Conservation (phyloP, 1,284 basidiomycete genomes). For the Ustilago loliicola region DNA sequence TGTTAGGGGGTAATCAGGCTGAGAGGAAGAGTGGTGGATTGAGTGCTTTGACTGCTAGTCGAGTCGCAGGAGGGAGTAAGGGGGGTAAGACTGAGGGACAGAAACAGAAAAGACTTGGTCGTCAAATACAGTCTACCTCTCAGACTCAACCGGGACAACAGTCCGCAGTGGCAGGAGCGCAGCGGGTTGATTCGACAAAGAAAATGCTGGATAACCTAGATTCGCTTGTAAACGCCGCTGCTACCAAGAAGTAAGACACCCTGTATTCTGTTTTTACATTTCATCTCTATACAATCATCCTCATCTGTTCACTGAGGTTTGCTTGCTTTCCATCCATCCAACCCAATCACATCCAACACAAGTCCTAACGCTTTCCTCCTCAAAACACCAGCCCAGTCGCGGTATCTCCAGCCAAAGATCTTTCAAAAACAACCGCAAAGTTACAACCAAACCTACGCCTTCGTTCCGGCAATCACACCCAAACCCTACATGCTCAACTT, state of each 20-base stretch:
- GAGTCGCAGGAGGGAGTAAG: too few relatives aligned
- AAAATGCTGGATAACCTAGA: constrained; percentile 47
- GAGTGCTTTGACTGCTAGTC: background rate
- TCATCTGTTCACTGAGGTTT: too few relatives aligned
- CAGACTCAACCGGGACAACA: background rate
- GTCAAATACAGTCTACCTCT: constrained; percentile 4
- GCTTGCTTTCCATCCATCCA: too few relatives aligned
- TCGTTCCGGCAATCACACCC: too few relatives aligned
- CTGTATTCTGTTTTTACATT: background rate
- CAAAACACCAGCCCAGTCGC: too few relatives aligned
- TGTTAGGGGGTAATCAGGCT: background rate
- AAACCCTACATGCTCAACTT: too few relatives aligned
- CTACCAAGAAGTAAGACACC: background rate
- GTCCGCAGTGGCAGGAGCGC: background rate
- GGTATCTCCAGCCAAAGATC: too few relatives aligned
- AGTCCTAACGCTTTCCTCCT: too few relatives aligned
- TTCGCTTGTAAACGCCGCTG: constrained; percentile 24
- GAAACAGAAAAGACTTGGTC: constrained; percentile 33
- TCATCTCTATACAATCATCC: background rate
- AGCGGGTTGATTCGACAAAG: constrained; percentile 15
- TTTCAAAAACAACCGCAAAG: too few relatives aligned
- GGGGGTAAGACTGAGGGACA: constrained; percentile 26
- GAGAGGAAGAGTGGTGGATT: background rate
- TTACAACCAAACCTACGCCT: too few relatives aligned
- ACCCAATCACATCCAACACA: too few relatives aligned